Base-by-base conservation (phyloP, 768 basidiomycete genomes). In the Mycena kentingensis region DNA sequence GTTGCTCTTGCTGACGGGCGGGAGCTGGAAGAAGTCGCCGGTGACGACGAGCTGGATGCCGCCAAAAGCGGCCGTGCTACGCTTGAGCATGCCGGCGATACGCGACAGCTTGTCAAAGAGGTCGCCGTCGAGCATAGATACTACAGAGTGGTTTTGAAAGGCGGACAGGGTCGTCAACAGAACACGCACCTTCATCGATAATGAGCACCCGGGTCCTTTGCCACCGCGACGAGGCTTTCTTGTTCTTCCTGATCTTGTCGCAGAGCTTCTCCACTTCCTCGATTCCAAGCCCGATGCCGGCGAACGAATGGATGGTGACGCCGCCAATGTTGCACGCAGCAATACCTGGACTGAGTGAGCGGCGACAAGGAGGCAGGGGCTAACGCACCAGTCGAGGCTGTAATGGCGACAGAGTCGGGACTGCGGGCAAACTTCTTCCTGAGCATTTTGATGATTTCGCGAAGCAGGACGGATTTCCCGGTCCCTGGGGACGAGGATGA, bases 321-420 rank as follows among this genome's bases (percentile, higher is more conserved):
- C 97, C 96, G 10, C 96, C 96, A 44, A 99, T 94, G 60, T 99
- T 98, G 68, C 94, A 97, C 5, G 96, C 96, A 6, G 96, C 96
- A 61, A 98, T 97, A 37, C 89, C 89, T 87, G 29, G 26, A 43
- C 13, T 41, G 41, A 37, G 21, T 37, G 19, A 47, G 42, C 51
- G 18, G 29, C 3, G n/a, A 21, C 3, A 26, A 8, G 37, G 12
- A 15, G 16, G 4, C 18, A 19, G 4, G 8, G 26, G 28, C 21
- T 11, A 46, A 57, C 68, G 27, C 43, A 87, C 94, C 94, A 21
- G 95, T 98, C 3, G 93, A 93, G 8, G 97, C 97, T 3, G 96
- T 98, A 52, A 99, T 83, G 11, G 93, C 95, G 19, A 98, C 82
- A 0, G 87, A 87, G 66, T 95, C 92, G 0, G 73, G 68, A 1